A percentile compares a stretch with the other conserved stretches of the same genome.
phyloP scores from a whole-genome alignment of 202 grass and related monocot species.

The Dendrocalamus latiflorus region DNA sequence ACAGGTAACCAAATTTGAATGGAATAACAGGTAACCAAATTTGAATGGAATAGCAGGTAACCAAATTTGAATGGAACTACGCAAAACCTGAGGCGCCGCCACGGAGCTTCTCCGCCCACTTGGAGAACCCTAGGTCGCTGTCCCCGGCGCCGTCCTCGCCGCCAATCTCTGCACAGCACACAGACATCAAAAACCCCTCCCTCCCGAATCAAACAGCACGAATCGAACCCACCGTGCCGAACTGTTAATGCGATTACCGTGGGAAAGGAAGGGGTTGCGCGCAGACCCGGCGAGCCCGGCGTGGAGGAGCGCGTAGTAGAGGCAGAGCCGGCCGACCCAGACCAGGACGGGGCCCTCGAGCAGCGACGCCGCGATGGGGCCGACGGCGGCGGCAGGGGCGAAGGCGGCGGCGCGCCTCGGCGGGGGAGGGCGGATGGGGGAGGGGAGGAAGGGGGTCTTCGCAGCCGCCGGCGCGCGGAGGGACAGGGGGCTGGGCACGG shows the following conservation, averaged over 20 bases:
- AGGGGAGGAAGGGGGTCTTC: slow-evolving; percentile 46
- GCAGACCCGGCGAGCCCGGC: slow-evolving; percentile 71
- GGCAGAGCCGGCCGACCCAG: slow-evolving; percentile 75
- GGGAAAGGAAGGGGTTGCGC: slow-evolving; percentile 72
- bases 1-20: no score
- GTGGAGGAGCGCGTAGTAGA: slow-evolving; percentile 90
- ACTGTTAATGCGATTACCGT: no score
- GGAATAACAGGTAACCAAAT: no score
- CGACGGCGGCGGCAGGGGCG: slow-evolving; percentile 17
- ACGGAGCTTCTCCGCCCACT: slow-evolving; percentile 57
- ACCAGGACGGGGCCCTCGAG: slow-evolving; percentile 73
- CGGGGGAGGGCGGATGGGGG: slow-evolving; percentile 10
- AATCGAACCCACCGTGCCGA: slow-evolving; percentile 1
- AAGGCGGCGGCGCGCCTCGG: slow-evolving; percentile 15
- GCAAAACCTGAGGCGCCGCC: slow-evolving; percentile 58
- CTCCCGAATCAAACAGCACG: neutral
- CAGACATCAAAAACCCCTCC: neutral
- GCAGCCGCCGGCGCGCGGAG: neutral
- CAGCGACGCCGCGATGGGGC: slow-evolving; percentile 57
- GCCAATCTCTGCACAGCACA: slow-evolving; percentile 28
- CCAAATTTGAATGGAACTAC: slow-evolving; percentile 16
- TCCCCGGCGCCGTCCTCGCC: slow-evolving; percentile 43
- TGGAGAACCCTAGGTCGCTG: slow-evolving; percentile 72
- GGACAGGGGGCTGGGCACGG: slow-evolving; percentile 13
- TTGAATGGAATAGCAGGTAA: no score